These are phyloP conservation scores for Fragaria vesca DNA, from an alignment of 306 rosid species.

Conservation along the genomic window DNA sequence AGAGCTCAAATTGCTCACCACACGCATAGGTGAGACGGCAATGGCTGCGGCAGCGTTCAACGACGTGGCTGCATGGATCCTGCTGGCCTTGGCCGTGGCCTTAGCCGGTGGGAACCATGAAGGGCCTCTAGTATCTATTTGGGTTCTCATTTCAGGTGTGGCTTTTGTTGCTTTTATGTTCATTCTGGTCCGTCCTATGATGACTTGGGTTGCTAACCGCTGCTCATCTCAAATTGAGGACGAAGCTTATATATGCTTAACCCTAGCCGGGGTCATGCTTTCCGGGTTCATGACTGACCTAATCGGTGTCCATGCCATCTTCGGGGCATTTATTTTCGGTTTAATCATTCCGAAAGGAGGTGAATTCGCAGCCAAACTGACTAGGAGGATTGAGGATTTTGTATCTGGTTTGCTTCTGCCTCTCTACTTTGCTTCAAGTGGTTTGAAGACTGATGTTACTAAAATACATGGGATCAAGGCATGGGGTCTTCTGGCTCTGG, in stretches of 20 bases:
- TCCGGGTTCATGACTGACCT: slow-evolving; percentile 76
- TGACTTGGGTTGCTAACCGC: slow-evolving; percentile 19
- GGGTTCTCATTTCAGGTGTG: slow-evolving; percentile 58
- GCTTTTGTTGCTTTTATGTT: slow-evolving; percentile 64
- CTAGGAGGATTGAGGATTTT: slow-evolving; percentile 9
- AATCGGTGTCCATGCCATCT: slow-evolving; percentile 75
- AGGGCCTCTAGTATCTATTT: slow-evolving; percentile 56
- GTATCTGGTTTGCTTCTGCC: slow-evolving; percentile 15
- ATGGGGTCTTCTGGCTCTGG: slow-evolving; percentile 18
- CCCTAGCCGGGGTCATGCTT: slow-evolving; percentile 53
- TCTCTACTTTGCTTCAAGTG: slow-evolving; percentile 19
- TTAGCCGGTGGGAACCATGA: slow-evolving; percentile 27
- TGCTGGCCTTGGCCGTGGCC: slow-evolving; percentile 22
- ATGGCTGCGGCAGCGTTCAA: slow-evolving; percentile 29
- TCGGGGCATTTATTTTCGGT: slow-evolving; percentile 43
- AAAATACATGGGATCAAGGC: slow-evolving; percentile 1
- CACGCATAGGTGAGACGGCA: background rate
- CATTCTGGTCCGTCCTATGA: slow-evolving; percentile 34
- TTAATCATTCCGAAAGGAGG: slow-evolving; percentile 7
- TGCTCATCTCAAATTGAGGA: slow-evolving; percentile 14
- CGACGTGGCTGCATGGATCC: slow-evolving; percentile 24
- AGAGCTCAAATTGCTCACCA: slow-evolving; percentile 26
- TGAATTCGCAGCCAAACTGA: slow-evolving; percentile 42
- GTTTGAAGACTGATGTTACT: slow-evolving; percentile 8
- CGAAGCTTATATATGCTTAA: slow-evolving; percentile 61